These are phyloP conservation scores for Scenedesmus sp. DNA, from an alignment of 163 green algal species.

Conservation along the genomic window DNA sequence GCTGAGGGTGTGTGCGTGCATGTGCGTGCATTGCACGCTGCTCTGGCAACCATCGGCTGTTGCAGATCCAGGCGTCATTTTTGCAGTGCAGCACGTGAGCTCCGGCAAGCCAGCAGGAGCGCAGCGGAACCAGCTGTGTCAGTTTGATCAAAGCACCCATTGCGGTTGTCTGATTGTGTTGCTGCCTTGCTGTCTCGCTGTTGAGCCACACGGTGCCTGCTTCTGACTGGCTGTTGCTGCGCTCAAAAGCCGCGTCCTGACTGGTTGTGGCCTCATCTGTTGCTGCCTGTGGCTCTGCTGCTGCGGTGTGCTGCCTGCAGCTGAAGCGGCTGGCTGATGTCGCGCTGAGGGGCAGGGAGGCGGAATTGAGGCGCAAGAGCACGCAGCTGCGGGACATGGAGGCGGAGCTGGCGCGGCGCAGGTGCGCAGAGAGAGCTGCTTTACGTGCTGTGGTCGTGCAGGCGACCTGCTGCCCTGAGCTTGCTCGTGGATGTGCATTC, in stretches of 20 bases:
- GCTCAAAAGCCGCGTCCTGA: not conserved
- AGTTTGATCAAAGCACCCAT: too few relatives aligned
- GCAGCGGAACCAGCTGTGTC: too few relatives aligned
- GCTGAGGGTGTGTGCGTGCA: too few relatives aligned
- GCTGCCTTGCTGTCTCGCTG: not conserved
- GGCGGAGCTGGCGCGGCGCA: not conserved
- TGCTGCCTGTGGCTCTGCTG: not conserved
- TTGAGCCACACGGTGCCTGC: not conserved
- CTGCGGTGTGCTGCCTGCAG: not conserved
- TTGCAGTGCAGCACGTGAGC: too few relatives aligned
- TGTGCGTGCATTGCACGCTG: too few relatives aligned
- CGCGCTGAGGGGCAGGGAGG: not conserved
- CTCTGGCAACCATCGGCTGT: too few relatives aligned
- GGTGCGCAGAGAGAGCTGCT: not conserved
- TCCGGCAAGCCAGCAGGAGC: too few relatives aligned
- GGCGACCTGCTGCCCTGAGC: too few relatives aligned
- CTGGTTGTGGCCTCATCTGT: not conserved
- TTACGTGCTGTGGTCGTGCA: not conserved
- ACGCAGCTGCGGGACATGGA: slow-evolving; percentile 25
- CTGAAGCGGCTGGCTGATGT: slow-evolving; percentile 28
- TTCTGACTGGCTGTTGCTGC: not conserved
- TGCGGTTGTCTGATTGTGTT: not conserved
- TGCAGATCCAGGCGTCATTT: too few relatives aligned
- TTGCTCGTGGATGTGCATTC: too few relatives aligned
- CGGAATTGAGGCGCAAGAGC: not conserved